A percentile compares a stretch with the other conserved stretches of the same genome.
Conservation (phyloP, 1,139 yeast species). For the Lodderomyces metapsilosis region DNA sequence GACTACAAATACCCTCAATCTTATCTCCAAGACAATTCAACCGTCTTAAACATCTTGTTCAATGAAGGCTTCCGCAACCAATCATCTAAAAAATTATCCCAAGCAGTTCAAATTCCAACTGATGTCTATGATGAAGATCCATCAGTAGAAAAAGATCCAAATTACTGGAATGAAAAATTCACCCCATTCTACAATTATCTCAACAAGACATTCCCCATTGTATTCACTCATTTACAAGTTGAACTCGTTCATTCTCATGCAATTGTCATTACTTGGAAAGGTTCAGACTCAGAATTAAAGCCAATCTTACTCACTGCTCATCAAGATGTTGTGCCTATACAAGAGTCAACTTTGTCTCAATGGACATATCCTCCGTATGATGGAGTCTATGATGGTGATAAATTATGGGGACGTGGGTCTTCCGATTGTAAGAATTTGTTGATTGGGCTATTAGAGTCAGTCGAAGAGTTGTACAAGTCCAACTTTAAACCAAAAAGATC, state of each 20-base stretch:
- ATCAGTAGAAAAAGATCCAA: slow-evolving; percentile 29
- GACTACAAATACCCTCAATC: slow-evolving; percentile 29
- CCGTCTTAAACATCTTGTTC: slow-evolving; percentile 27
- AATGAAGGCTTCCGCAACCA: slow-evolving; percentile 31
- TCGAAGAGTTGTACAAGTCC: slow-evolving; percentile 33
- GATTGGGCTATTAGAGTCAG: slow-evolving; percentile 40
- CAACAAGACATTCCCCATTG: slow-evolving; percentile 29
- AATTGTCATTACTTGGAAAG: slow-evolving; percentile 31
- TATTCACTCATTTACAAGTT: slow-evolving; percentile 22
- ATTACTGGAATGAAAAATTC: slow-evolving; percentile 29
- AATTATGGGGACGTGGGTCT: slow-evolving; percentile 45
- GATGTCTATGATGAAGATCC: slow-evolving; percentile 51
- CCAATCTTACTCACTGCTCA: slow-evolving; percentile 43
- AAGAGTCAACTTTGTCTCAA: slow-evolving; percentile 28
- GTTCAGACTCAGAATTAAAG: slow-evolving; percentile 21
- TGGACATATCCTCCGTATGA: slow-evolving; percentile 46
- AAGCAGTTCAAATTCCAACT: slow-evolving; percentile 62
- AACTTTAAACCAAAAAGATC: slow-evolving; percentile 38
- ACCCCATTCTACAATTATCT: slow-evolving; percentile 29
- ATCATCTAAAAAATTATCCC: slow-evolving; percentile 38
- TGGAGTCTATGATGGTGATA: slow-evolving; percentile 43
- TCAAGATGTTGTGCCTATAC: slow-evolving; percentile 46
- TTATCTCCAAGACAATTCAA: slow-evolving; percentile 29
- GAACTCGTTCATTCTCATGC: slow-evolving; percentile 28
- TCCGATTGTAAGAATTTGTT: slow-evolving; percentile 46